These are phyloP conservation scores for Aspergillus wentii DNA, from an alignment of 495 filamentous ascomycete genomes.

Conservation along the genomic window DNA sequence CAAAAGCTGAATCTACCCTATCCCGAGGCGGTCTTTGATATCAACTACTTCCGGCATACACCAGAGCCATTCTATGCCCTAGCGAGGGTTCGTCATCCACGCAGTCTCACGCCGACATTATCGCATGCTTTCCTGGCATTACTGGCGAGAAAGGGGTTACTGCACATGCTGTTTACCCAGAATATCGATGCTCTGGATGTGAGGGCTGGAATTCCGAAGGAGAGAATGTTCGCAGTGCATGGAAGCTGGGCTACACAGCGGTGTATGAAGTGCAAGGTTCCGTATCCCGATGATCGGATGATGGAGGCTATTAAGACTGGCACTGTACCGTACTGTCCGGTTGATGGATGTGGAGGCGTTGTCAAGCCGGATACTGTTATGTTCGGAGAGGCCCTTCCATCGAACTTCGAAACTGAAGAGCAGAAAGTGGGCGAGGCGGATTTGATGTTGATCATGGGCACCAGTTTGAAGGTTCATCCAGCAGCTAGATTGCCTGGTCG, in stretches of 20 bases:
- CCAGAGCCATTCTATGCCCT: conserved; percentile 83
- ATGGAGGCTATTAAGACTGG: conserved; percentile 51
- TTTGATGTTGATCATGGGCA: conserved; percentile 81
- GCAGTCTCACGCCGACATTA: conserved; percentile 70
- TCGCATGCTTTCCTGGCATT: conserved; percentile 68
- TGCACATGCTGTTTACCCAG: conserved; percentile 82
- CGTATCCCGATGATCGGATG: conserved; percentile 66
- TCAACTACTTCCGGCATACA: conserved; percentile 71
- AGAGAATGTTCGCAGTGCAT: conserved; percentile 77
- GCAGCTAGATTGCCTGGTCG: conserved; percentile 65
- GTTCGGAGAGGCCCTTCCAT: conserved; percentile 77
- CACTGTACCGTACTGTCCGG: conserved; percentile 62
- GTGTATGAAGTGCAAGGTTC: conserved; percentile 69
- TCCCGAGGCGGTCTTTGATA: conserved; percentile 68
- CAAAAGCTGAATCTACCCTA: conserved; percentile 72
- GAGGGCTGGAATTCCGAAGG: conserved; percentile 67
- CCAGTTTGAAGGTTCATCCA: conserved; percentile 76
- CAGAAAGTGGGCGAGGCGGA: conserved; percentile 55
- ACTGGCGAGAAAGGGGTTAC: conserved; percentile 62
- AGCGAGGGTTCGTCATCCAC: conserved; percentile 78
- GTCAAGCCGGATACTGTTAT: conserved; percentile 96
- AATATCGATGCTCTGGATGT: conserved; percentile 90
- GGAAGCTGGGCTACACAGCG: conserved; percentile 79
- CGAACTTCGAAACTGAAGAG: conserved; percentile 52
- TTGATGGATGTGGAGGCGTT: conserved; percentile 56